Base-by-base conservation (phyloP, 495 filamentous ascomycete genomes). In the Penicillium lividum region DNA sequence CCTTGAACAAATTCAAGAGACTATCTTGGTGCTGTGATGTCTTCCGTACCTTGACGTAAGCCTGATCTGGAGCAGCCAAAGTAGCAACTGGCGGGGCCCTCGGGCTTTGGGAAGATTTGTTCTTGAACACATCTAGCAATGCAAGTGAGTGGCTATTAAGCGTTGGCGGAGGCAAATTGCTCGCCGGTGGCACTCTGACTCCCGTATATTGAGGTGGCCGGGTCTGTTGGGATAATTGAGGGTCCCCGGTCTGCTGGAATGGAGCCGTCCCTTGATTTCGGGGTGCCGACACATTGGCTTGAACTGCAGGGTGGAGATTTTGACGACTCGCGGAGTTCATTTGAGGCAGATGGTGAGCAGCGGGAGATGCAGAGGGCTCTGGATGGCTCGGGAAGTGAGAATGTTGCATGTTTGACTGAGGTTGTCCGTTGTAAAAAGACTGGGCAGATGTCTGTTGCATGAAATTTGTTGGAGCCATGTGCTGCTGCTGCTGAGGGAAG, bases 111-210 rank as follows among this genome's bases (percentile, higher is more conserved):
- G 70, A 56, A 31, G 70, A 62, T 5, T 73, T 70, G 44, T 67
- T 70, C 67, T 87, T 91, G 69, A 91, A 88, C 3, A 85, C 78
- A 64, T 81, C 86, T 45, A 91, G 70, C 6, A 91, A 68, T 29
- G 84, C 79, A 52, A 85, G 73, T 5, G 85, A 83, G 66, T 91
- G 88, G 40, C 74, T 80, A 8, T 74, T 88, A 40, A 91, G 77
- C 62, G 86, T 84, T 7, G 84, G 87, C 38, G 80, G 73, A 10
- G 82, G 84, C 27, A 84, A 64, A 49, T 83, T 80, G 64, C 77
- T 83, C 38, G 86, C 81, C 59, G 82, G 75, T 33, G 84, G 82
- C 44, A 84, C 72, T 48, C 70, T 67, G 29, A 80, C 71, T 36
- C 78, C 74, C 62, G 77, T 73, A 25, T 69, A 63, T 40, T 76